phyloP scores from a whole-genome alignment of 2,329 filamentous ascomycete species.

The Claviceps arundinis region DNA sequence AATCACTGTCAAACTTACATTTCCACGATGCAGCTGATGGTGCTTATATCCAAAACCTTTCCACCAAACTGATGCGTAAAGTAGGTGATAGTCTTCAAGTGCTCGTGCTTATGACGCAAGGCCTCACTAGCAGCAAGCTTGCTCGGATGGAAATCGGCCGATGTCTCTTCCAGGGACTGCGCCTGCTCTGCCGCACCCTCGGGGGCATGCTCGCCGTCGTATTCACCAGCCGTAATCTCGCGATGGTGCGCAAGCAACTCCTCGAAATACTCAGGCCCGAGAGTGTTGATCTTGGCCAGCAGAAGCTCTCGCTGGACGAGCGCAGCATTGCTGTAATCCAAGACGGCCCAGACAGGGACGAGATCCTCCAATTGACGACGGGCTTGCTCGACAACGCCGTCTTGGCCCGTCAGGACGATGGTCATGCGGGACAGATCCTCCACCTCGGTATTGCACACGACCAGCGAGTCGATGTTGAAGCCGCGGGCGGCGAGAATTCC shows the following conservation, averaged over 20 bases:
- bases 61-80: slow-evolving; percentile 95
- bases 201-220: slow-evolving; percentile 30
- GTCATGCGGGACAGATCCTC: slow-evolving; percentile 97
- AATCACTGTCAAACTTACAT: slow-evolving; percentile 47
- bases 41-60: slow-evolving; percentile 95
- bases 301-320: slow-evolving; percentile 92
- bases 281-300: slow-evolving; percentile 89
- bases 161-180: slow-evolving; percentile 31
- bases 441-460: slow-evolving; percentile 96
- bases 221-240: slow-evolving; percentile 53
- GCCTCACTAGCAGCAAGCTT: slow-evolving; percentile 78
- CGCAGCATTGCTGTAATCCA: slow-evolving; percentile 87
- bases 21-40: slow-evolving; percentile 96
- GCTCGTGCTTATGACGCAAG: slow-evolving; percentile 91
- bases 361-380: slow-evolving; percentile 90
- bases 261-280: slow-evolving; percentile 96
- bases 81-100: slow-evolving; percentile 91
- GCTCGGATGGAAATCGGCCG: slow-evolving; percentile 76
- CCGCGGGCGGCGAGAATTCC: slow-evolving; percentile 90
- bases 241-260: slow-evolving; percentile 91
- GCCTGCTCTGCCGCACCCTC: slow-evolving; percentile 21
- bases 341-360: slow-evolving; percentile 93
- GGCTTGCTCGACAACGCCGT: slow-evolving; percentile 94
- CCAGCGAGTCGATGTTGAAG: slow-evolving; percentile 98
- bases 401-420: slow-evolving; percentile 90